A percentile compares a stretch with the other conserved stretches of the same genome.
These are phyloP conservation scores for Arachis stenosperma DNA, from an alignment of 306 rosid species.

Conservation along the genomic window DNA sequence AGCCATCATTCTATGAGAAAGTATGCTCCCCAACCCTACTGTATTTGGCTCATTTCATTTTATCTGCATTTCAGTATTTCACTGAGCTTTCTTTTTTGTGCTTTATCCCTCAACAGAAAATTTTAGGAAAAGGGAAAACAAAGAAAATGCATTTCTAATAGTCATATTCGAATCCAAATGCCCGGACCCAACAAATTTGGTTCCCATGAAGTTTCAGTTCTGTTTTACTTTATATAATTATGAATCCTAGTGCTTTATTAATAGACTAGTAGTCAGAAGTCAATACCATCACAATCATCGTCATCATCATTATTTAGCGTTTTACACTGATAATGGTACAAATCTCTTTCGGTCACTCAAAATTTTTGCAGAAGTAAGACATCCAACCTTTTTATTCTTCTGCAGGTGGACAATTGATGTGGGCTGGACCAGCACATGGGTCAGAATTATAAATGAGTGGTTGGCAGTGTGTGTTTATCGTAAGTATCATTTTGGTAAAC, in stretches of 20 bases:
- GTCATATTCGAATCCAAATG: conserved; percentile 9
- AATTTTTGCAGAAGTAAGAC: conserved; percentile 13
- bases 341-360: conserved; percentile 5
- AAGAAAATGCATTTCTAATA: conserved; percentile 32
- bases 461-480: conserved; percentile 92
- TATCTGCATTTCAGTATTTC: conserved; percentile 21
- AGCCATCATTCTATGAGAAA: conserved; percentile 77
- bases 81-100: conserved; percentile 5
- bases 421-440: conserved; percentile 99
- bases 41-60: conserved; percentile 23
- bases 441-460: conserved; percentile 96
- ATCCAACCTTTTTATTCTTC: conserved; percentile 18
- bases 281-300: conserved; percentile 13
- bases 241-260: neutral
- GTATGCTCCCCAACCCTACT: conserved; percentile 47
- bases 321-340: conserved; percentile 17
- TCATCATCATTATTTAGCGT: neutral
- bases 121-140: neutral
- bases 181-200: conserved; percentile 10
- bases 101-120: neutral
- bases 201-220: conserved; percentile 18
- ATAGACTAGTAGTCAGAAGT: neutral
- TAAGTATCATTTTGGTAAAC: conserved; percentile 46
- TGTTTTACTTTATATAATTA: conserved; percentile 10
- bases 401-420: conserved; percentile 97